phyloP scores from a whole-genome alignment of 192 early-diverging fungal species.

The Thoreauomyces humboldtii region DNA sequence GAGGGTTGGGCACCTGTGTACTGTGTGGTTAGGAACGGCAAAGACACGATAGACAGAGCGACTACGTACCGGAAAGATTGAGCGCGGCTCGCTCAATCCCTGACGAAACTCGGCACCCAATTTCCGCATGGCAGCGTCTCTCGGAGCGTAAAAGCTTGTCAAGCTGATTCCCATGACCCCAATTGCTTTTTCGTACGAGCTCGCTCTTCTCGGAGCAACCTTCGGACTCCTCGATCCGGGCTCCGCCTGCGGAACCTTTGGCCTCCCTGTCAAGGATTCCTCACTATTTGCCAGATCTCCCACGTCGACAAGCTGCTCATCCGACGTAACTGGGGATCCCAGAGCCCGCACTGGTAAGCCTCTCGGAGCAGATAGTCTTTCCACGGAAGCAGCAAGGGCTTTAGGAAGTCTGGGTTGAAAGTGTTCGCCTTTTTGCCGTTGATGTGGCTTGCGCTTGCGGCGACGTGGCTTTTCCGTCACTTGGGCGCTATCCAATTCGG shows the following conservation, averaged over 20 bases:
- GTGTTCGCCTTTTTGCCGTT: slow-evolving; percentile 6
- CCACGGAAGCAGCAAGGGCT: neutral
- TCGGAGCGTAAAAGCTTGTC: slow-evolving; percentile 42
- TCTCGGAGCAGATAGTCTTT: slow-evolving; percentile 9
- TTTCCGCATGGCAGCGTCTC: slow-evolving; percentile 30
- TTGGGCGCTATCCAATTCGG: neutral
- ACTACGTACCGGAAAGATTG: slow-evolving; percentile 43
- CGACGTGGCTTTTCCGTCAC: slow-evolving; percentile 6
- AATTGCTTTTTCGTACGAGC: slow-evolving; percentile 28
- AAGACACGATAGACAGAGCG: neutral
- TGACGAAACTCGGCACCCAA: slow-evolving; percentile 18
- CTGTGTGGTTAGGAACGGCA: neutral
- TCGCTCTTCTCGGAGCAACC: neutral
- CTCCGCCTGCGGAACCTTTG: neutral
- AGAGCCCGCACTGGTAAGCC: slow-evolving; percentile 15
- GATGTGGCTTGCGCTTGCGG: slow-evolving; percentile 2
- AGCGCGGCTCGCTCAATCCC: neutral
- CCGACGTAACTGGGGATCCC: neutral
- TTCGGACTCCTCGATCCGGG: neutral
- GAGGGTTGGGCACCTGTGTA: slow-evolving; percentile 42
- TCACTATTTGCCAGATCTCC: neutral
- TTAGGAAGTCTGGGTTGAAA: slow-evolving; percentile 6
- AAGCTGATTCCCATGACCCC: slow-evolving; percentile 40
- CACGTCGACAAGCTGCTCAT: neutral
- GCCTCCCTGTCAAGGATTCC: neutral